Percentiles rank a stretch among this genome's conserved stretches.
These are phyloP conservation scores for Albizia julibrissin DNA, from an alignment of 306 rosid species.

Conservation along the genomic window DNA sequence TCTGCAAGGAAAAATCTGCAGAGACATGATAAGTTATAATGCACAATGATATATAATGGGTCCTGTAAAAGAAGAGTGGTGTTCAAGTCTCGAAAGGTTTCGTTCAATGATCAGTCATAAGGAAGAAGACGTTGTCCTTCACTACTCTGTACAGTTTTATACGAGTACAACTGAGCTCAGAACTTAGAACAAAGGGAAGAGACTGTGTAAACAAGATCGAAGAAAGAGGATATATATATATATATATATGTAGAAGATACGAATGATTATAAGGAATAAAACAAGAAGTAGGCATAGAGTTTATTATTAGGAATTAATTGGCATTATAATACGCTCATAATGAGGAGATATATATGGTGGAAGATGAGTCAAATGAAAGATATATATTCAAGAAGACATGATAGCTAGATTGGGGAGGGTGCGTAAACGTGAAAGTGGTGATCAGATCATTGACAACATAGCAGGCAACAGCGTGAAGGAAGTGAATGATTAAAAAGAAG, in stretches of 20 bases:
- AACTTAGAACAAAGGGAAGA: not conserved
- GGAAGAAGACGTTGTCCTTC: conserved; percentile 32
- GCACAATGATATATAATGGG: not conserved
- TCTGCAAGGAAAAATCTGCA: not conserved
- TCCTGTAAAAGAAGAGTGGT: not conserved
- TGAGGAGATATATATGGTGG: not conserved
- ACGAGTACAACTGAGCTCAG: not conserved
- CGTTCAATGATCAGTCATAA: not conserved
- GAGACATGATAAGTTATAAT: not conserved
- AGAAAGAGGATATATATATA: not conserved
- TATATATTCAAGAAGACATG: not conserved
- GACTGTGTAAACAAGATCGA: not conserved
- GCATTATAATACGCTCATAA: conserved; percentile 26
- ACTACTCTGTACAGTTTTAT: not conserved
- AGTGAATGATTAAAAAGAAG: conserved; percentile 40
- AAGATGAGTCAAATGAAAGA: conserved; percentile 13
- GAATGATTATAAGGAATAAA: not conserved
- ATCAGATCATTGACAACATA: conserved; percentile 2
- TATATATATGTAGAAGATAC: not conserved
- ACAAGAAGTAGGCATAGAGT: not conserved
- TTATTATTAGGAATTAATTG: not conserved
- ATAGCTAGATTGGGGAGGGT: not conserved
- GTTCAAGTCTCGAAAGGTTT: conserved; percentile 11
- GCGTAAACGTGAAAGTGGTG: not conserved
- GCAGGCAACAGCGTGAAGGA: conserved; percentile 33